Base-by-base conservation (phyloP, 2,329 filamentous ascomycete species). In the Penicillium sp. region DNA sequence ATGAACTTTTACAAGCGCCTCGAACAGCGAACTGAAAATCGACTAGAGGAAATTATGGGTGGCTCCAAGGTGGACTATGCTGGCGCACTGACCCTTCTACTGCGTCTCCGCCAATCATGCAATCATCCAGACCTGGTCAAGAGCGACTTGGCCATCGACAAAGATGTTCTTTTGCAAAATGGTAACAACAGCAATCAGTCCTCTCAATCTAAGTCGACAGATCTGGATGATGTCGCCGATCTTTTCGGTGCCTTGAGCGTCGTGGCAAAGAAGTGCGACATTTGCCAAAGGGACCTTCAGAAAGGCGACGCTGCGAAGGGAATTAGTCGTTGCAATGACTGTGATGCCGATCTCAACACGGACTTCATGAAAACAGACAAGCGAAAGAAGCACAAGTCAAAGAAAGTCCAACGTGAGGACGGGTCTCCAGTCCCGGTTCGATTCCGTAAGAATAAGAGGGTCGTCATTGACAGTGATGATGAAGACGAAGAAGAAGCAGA, bases 81-180 rank as follows among this genome's bases (percentile, higher is more conserved):
- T 49, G 94, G 90, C 60, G 93, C 93, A 13, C 81, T 98, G 63
- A 90, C 95, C 9, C 74, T 98, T 51, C 80, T 98, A n/a, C 74
- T 98, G 47, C 84, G 93, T 35, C 76, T 98, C 51, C 81, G 93
- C 50, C 93, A 98, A 67, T 88, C 90, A 18, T 98, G 93, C 68
- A 95, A 98, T 63, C 93, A 98, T 65, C 90, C 90, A 0, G 85
- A 89, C 56, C 76, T 98, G 39, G 85, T 95, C 9, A 88, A 88
- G 55, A 85, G 84, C 54, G 91, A 94, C 62, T 76, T 96, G 48
- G 85, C 85, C 47, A 88, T 88, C 55, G 93, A 98, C 65, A 89
- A 85, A 59, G 93, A 97, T 61, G 88, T 88, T 2, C 72, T 95
- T 47, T 78, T 83, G 1, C 85, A 83, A 1, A 86, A 81, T 29